Evolutionary conservation across 768 basidiomycete species (phyloP).

Genomic region (Russula virescens): DNA sequence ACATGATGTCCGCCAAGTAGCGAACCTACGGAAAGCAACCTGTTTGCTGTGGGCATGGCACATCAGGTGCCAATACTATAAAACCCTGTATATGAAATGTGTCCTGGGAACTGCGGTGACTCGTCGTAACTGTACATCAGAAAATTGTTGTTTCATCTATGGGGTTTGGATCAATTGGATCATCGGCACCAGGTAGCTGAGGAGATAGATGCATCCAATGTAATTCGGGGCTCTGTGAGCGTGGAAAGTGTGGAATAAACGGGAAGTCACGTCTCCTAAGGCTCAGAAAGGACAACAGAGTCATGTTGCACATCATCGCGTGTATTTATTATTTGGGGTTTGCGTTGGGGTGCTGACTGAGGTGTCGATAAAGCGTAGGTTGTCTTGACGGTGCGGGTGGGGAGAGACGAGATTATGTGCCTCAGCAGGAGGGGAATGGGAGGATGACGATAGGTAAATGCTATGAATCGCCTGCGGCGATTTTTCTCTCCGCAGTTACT

Average conservation of each 20-base stretch:
- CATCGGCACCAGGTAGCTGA: too few relatives aligned
- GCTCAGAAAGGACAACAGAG: not conserved
- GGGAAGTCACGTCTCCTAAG: not conserved
- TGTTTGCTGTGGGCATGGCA: too few relatives aligned
- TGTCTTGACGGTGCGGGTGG: not conserved
- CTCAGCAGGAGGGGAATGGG: not conserved
- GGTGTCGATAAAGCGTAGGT: not conserved
- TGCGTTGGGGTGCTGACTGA: not conserved
- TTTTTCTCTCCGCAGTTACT: constrained; percentile 54
- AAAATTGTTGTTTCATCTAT: not conserved
- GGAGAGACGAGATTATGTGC: not conserved
- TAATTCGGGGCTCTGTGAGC: not conserved
- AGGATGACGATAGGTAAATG: not conserved
- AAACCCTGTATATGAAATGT: not conserved
- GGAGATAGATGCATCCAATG: not conserved
- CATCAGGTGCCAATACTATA: not conserved
- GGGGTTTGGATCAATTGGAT: too few relatives aligned
- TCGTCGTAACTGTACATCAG: not conserved
- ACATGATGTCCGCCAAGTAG: not conserved
- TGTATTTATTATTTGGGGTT: not conserved
- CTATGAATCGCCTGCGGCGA: constrained; percentile 27
- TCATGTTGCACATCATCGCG: not conserved
- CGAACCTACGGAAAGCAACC: not conserved
- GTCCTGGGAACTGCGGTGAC: not conserved
- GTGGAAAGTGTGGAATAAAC: not conserved